A percentile compares a stretch with the other conserved stretches of the same genome.
Evolutionary conservation across 2,329 filamentous ascomycete species (phyloP).

Genomic region (Coniochaeta prunicola): DNA sequence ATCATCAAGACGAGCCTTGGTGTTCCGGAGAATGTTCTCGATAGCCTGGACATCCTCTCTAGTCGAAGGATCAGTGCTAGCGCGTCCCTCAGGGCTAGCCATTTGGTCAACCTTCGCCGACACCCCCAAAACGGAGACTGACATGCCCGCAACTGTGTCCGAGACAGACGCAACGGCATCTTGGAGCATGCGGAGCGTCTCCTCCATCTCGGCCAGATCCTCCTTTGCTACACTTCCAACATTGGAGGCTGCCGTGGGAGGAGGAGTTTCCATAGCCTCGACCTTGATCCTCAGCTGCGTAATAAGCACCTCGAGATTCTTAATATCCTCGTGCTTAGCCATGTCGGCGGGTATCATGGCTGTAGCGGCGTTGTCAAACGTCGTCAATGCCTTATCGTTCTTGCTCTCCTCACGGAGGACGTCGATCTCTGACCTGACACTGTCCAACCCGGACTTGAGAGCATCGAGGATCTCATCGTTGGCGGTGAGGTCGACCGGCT

Average conservation of each 20-base stretch:
- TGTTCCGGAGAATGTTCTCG: slow-evolving; percentile 82
- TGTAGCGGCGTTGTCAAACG: slow-evolving; percentile 34
- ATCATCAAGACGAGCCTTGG: slow-evolving; percentile 82
- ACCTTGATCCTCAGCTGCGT: slow-evolving; percentile 78
- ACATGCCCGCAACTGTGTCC: slow-evolving; percentile 20
- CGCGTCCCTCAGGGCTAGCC: slow-evolving; percentile 4
- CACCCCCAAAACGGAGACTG: slow-evolving; percentile 11
- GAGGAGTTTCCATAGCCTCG: slow-evolving; percentile 61
- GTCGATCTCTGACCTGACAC: slow-evolving; percentile 71
- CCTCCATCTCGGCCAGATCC: slow-evolving; percentile 34
- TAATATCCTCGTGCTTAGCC: slow-evolving; percentile 66
- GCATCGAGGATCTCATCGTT: slow-evolving; percentile 88
- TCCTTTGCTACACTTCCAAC: slow-evolving; percentile 20
- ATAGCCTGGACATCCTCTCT: slow-evolving; percentile 87
- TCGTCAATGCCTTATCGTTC: slow-evolving; percentile 43
- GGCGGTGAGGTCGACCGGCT: slow-evolving; percentile 73
- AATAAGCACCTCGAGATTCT: slow-evolving; percentile 78
- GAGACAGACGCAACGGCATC: slow-evolving; percentile 15
- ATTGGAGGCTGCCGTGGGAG: slow-evolving; percentile 20
- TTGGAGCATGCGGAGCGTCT: slow-evolving; percentile 40
- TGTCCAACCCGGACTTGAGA: slow-evolving; percentile 72
- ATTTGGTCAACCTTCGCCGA: neutral
- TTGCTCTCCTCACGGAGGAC: slow-evolving; percentile 55
- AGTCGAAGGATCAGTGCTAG: slow-evolving; percentile 45
- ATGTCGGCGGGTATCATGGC: slow-evolving; percentile 43